phyloP scores from a whole-genome alignment of 208 protist species.

The Strigomonas galati region DNA sequence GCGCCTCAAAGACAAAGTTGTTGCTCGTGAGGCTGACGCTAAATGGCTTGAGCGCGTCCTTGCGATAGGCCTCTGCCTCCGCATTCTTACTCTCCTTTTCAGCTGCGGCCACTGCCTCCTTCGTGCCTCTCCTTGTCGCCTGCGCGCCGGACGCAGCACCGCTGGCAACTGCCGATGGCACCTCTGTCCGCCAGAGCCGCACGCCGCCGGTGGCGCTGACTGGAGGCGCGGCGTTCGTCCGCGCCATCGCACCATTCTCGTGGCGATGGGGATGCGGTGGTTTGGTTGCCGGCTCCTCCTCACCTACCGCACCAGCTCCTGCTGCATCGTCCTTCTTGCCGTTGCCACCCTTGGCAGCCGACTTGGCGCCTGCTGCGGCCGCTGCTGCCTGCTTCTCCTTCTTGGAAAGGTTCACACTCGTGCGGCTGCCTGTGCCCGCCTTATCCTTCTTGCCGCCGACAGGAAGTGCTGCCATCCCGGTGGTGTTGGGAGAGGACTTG shows the following conservation, averaged over 20 bases:
- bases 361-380: neutral
- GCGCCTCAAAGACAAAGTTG: constrained; percentile 25
- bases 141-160: neutral
- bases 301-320: too few species aligned
- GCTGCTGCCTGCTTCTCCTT: neutral
- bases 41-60: constrained; percentile 14
- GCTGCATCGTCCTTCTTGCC: neutral
- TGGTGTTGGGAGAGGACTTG: constrained; percentile 4
- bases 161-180: neutral
- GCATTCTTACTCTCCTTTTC: neutral
- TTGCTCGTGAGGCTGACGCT: constrained; percentile 20
- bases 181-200: constrained; percentile 20
- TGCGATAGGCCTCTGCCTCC: neutral
- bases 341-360: neutral
- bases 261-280: neutral
- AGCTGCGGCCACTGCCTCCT: neutral
- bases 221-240: neutral
- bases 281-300: neutral
- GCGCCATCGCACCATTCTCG: neutral
- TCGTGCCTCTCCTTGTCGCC: neutral
- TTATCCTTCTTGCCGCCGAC: neutral
- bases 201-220: constrained; percentile 17
- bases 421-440: neutral
- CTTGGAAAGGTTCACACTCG: neutral
- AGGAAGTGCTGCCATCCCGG: neutral